These are phyloP conservation scores for Annulohypoxylon moriforme DNA, from an alignment of 495 filamentous ascomycete genomes.

Conservation along the genomic window DNA sequence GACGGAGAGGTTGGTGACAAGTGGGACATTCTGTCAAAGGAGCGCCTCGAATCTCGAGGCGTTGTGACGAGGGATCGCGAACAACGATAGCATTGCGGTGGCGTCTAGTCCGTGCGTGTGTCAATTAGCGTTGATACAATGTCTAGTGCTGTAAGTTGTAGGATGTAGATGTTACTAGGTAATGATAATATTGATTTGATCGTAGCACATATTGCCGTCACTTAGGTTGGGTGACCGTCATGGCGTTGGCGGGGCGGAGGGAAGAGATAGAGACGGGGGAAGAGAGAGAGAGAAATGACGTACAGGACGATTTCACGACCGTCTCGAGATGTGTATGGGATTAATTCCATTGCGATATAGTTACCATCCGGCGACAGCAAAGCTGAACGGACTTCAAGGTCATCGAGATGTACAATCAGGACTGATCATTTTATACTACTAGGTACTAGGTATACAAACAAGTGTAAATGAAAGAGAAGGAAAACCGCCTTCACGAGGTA, in stretches of 20 bases:
- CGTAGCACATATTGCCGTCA: not conserved
- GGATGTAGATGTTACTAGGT: not conserved
- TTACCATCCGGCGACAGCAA: constrained; percentile 25
- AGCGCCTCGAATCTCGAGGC: constrained; percentile 80
- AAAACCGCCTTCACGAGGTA: not conserved
- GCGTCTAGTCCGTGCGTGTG: constrained; percentile 66
- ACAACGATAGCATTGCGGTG: constrained; percentile 93
- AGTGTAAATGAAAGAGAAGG: constrained; percentile 10
- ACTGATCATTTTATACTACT: constrained; percentile 20
- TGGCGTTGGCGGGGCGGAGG: not conserved
- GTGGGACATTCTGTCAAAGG: constrained; percentile 80
- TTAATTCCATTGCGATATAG: constrained; percentile 65
- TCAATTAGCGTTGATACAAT: not conserved
- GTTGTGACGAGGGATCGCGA: constrained; percentile 84
- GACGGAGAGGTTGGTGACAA: constrained; percentile 82
- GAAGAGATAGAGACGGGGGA: not conserved
- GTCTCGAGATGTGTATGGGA: constrained; percentile 71
- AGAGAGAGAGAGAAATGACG: constrained; percentile 46
- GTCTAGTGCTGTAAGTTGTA: not conserved
- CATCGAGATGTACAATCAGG: constrained; percentile 18
- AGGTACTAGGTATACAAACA: too few relatives aligned
- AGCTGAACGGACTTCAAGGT: constrained; percentile 3
- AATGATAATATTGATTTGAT: not conserved
- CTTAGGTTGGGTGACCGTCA: not conserved
- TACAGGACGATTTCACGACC: constrained; percentile 73